Evolutionary conservation across 805 yeast species (phyloP), one percentile per base, ranked within the genome.

Genomic region (Isabelozyma heimii): DNA sequence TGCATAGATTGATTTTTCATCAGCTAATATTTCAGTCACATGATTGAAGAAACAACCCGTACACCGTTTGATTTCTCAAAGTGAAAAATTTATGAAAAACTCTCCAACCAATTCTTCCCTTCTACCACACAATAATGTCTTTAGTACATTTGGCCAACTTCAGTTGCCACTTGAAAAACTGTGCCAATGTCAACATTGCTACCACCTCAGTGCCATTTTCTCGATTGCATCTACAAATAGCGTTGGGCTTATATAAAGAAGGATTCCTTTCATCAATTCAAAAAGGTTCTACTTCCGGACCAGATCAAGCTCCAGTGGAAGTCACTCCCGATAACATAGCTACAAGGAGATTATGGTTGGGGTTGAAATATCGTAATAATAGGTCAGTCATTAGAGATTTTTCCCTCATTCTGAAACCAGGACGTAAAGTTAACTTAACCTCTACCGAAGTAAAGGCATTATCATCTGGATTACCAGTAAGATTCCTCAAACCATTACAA

Each of bases 121-220:
- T 17, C 16, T 8, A 37, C n/a, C 17, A 37, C 40, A 10, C 17
- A 28, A 37, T n/a, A 47, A 91, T 92, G 97, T 91, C 97, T 30
- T 76, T 91, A 47, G 95, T 87, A 44, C 86, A 84, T 55, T 77
- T 94, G 52, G 94, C 92, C 12, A 81, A 90, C 71, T 77, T 87
- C 40, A 89, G 97, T 63, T 84, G 96, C 17, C 98, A 92, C 63
- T 65, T 94, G 53, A 95, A 90, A 67, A 94, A 94, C 70, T 89
- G 92, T 58, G 79, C 89, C 13, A 80, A 86, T 65, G 92, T 89
- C 44, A 82, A 82, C 60, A 71, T 83, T 41, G 79, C 92, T 9
- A 66, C 85, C 50, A 89, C 97, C 0, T 80, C 90, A 15, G 79
- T 94, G 15, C 97, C 97, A 24, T 87, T 85, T 73, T 81, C 91